Conservation (phyloP, 345 rosid species). For the Salix viminalis region DNA sequence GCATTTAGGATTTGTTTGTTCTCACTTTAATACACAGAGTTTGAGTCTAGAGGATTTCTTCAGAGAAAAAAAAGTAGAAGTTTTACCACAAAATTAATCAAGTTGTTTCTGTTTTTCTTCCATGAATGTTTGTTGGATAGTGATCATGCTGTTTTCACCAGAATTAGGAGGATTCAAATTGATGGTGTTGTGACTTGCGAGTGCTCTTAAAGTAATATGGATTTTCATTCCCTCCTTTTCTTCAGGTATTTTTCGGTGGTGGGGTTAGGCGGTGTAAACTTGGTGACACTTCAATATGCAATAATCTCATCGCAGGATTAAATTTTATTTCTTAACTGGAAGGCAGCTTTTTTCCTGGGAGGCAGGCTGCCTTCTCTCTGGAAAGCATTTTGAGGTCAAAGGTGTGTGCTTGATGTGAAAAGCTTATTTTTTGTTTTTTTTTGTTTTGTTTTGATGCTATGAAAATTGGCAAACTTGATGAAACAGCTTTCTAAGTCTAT, state of each 20-base stretch:
- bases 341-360: background rate
- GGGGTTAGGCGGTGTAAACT: background rate
- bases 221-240: background rate
- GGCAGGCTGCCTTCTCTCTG: background rate
- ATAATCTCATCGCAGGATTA: background rate
- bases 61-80: background rate
- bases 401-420: background rate
- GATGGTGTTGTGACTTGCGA: background rate
- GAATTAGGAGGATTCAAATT: background rate
- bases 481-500: too few relatives aligned
- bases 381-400: constrained; percentile 1
- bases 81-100: background rate
- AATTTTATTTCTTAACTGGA: background rate
- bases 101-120: background rate
- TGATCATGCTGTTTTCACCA: background rate
- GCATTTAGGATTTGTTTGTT: background rate
- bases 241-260: background rate
- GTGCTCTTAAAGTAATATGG: background rate
- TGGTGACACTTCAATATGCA: background rate
- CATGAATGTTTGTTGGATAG: too few relatives aligned
- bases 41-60: background rate
- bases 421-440: background rate
- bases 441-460: background rate
- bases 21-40: background rate
- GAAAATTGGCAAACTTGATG: background rate